phyloP scores from a whole-genome alignment of 2,329 filamentous ascomycete species.

The Nectriaceae sp. region DNA sequence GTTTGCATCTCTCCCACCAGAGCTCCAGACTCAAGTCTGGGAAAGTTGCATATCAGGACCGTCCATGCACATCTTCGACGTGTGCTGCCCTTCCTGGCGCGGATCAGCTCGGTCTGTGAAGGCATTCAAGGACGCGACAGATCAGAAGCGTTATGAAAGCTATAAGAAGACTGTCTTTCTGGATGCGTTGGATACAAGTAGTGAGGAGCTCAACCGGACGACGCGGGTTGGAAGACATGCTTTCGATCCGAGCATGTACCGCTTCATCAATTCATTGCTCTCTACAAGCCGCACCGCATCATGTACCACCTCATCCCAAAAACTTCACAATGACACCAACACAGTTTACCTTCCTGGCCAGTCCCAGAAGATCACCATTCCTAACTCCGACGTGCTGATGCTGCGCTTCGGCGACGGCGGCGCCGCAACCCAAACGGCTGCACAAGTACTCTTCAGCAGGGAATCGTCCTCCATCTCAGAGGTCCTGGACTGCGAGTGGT shows the following conservation, averaged over 20 bases:
- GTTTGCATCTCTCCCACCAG: slow-evolving; percentile 22
- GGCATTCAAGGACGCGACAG: slow-evolving; percentile 13
- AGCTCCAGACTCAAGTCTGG: slow-evolving; percentile 28
- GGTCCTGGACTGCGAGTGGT: slow-evolving; percentile 30
- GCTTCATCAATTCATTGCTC: slow-evolving; percentile 5
- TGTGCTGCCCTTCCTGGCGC: slow-evolving; percentile 29
- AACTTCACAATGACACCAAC: slow-evolving; percentile 12
- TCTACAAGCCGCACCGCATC: slow-evolving; percentile 13
- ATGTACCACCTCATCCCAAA: slow-evolving; percentile 2
- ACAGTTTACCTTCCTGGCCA: slow-evolving; percentile 28
- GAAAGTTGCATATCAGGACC: slow-evolving; percentile 18
- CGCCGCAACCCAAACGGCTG: slow-evolving; percentile 7
- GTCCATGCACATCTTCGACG: slow-evolving; percentile 31
- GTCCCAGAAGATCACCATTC: slow-evolving; percentile 21
- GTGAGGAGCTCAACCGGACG: neutral
- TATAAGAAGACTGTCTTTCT: slow-evolving; percentile 24
- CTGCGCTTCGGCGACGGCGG: slow-evolving; percentile 26
- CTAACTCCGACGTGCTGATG: slow-evolving; percentile 30
- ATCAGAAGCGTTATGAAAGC: slow-evolving; percentile 2
- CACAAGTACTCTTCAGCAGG: slow-evolving; percentile 14
- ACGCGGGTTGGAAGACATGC: neutral
- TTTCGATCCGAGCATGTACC: slow-evolving; percentile 23
- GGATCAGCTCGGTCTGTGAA: slow-evolving; percentile 8
- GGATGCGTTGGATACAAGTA: slow-evolving; percentile 12
- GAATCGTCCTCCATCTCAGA: slow-evolving; percentile 24